phyloP scores from a whole-genome alignment of 768 basidiomycete genomes.

The Heimioporus sp. region DNA sequence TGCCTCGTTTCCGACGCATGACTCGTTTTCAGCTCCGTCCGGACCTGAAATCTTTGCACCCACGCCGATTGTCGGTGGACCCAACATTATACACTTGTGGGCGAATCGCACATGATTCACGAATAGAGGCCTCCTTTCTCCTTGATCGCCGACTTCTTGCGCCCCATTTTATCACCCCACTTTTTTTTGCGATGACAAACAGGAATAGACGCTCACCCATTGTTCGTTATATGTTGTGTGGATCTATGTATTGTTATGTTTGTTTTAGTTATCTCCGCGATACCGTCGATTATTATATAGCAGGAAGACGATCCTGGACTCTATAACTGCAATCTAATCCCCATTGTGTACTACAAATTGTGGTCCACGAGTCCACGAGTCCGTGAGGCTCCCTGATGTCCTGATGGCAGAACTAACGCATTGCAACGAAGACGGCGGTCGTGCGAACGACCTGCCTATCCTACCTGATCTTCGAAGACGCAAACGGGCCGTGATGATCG shows the following conservation, averaged over 20 bases:
- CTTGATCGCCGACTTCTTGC: neutral
- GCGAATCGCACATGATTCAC: slow-evolving; percentile 28
- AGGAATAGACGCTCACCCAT: slow-evolving; percentile 16
- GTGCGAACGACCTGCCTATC: slow-evolving; percentile 17
- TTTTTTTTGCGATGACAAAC: neutral
- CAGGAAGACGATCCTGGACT: neutral
- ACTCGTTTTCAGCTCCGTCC: slow-evolving; percentile 20
- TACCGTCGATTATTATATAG: neutral
- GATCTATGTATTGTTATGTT: slow-evolving; percentile 25
- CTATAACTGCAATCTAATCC: slow-evolving; percentile 1
- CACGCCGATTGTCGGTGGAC: slow-evolving; percentile 33
- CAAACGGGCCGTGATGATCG: slow-evolving; percentile 5
- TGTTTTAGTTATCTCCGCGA: slow-evolving; percentile 13
- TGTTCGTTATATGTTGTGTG: slow-evolving; percentile 14
- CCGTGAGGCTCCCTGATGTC: slow-evolving; percentile 12
- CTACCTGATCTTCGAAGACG: slow-evolving; percentile 24
- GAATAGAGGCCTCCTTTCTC: neutral
- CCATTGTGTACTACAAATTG: slow-evolving; percentile 2
- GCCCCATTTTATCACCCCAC: neutral
- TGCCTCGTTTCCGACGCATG: slow-evolving; percentile 32
- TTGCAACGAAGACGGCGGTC: neutral
- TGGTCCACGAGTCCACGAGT: slow-evolving; percentile 13
- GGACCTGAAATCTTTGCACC: slow-evolving; percentile 33
- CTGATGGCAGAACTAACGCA: slow-evolving; percentile 16
- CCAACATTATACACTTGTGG: slow-evolving; percentile 34